Conservation (phyloP, 2,329 filamentous ascomycete species). For the Rachicladosporium sp. region DNA sequence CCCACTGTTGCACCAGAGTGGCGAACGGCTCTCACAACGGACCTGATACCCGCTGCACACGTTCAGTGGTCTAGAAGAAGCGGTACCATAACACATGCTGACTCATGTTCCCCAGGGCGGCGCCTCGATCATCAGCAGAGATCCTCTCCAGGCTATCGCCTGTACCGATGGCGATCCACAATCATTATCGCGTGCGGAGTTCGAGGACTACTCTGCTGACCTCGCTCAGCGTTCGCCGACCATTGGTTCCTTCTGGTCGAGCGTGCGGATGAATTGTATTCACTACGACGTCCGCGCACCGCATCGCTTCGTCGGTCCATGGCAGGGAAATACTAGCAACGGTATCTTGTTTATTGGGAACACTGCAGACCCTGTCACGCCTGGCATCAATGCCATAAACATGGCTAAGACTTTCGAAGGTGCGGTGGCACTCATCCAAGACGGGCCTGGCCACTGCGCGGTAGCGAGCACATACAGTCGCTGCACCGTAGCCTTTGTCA, state of each 20-base stretch:
- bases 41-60: too few species aligned
- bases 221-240: constrained; percentile 23
- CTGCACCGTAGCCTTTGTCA: constrained; percentile 19
- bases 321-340: constrained; percentile 15
- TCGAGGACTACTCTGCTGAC: constrained; percentile 23
- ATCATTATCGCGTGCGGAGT: constrained; percentile 13
- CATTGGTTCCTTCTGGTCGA: constrained; percentile 27
- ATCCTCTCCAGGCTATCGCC: constrained; percentile 18
- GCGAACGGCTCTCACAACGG: too few species aligned
- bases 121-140: too few species aligned
- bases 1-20: too few species aligned
- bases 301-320: constrained; percentile 21
- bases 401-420: constrained; percentile 25
- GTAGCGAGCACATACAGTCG: constrained; percentile 12
- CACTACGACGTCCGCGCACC: constrained; percentile 26
- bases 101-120: too few species aligned
- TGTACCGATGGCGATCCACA: constrained; percentile 29
- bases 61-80: too few species aligned
- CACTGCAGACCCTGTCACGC: constrained; percentile 24
- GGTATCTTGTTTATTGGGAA: constrained; percentile 22
- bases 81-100: too few species aligned
- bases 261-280: constrained; percentile 26
- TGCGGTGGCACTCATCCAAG: constrained; percentile 20
- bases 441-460: constrained; percentile 23
- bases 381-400: constrained; percentile 17